phyloP scores from a whole-genome alignment of 805 yeast genomes.

The Osmozyma mogii region DNA sequence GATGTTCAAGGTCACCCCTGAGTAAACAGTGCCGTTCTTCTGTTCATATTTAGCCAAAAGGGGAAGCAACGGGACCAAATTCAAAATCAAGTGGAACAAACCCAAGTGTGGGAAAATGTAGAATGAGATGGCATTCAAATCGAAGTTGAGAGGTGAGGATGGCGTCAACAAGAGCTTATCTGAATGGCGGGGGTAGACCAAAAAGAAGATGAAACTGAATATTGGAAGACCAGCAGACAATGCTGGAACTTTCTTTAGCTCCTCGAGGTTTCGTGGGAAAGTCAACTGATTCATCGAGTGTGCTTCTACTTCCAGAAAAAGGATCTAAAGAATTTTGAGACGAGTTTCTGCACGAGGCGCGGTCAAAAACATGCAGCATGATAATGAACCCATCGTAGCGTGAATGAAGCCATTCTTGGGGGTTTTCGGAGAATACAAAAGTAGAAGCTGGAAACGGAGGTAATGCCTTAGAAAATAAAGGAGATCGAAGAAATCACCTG shows the following conservation, averaged over 20 bases:
- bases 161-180: constrained; percentile 31
- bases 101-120: constrained; percentile 67
- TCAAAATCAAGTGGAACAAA: constrained; percentile 53
- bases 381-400: too few species aligned
- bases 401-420: too few species aligned
- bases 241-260: constrained; percentile 35
- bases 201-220: constrained; percentile 42
- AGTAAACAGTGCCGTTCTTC: constrained; percentile 73
- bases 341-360: too few species aligned
- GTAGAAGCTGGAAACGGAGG: too few species aligned
- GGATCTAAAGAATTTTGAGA: too few species aligned
- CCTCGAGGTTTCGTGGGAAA: constrained; percentile 1
- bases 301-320: too few species aligned
- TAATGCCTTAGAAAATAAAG: too few species aligned
- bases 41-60: constrained; percentile 62
- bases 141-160: constrained; percentile 39
- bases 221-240: constrained; percentile 53
- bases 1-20: constrained; percentile 71
- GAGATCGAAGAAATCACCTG: too few species aligned
- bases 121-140: constrained; percentile 50
- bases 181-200: too few species aligned
- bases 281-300: too few species aligned
- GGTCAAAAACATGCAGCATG: too few species aligned
- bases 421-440: too few species aligned
- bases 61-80: constrained; percentile 47